Evolutionary conservation across 345 rosid genomes (phyloP), one percentile per base, ranked within the genome.

Genomic region (Salix koriyanagi): DNA sequence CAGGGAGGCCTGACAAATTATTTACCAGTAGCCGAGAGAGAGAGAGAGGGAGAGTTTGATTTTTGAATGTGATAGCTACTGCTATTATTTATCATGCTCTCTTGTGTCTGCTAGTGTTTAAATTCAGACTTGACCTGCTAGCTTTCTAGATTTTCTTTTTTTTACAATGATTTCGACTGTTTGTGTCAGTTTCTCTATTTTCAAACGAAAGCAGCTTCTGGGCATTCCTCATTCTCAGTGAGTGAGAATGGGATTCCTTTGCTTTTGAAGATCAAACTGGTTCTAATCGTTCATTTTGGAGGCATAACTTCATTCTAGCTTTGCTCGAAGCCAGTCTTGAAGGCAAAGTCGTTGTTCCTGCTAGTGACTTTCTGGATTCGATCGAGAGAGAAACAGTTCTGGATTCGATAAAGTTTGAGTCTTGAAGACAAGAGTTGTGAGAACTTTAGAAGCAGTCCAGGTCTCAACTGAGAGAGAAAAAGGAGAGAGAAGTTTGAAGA

Each of bases 1-100:
- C 87, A 84, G 67, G 36, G 71, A 46, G 80, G 75, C 78, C 89
- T 83, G 94, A 87, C 90, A 89, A 84, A 72, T 41, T 76, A 58
- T 58, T 58, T 58, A 16, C 54, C 67, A 67, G 68, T 48, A 39
- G 77, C 52, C 26, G 75, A 48, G 19, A 67, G 48, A 75, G 72
- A 68, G 61, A 36, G 67, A 39, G 46, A 42, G 62, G 21, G 23
- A 32, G 60, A 71, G 73, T 85, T 86, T 83, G 83, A 83, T 82
- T 83, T 85, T 89, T 88, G 84, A 80, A 81, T 83, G 50, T 50
- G 86, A 79, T 74, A 76, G 80, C 60, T 69, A 71, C 76, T 44
- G 74, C 74, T 58, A 26, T 71, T 36, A 41, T 23, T 7, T 9
- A 44, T 36, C 44, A 60, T 48, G 32, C 5, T 41, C 75, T 21